A percentile compares a stretch with the other conserved stretches of the same genome.
Evolutionary conservation across 202 grass and related monocot species (phyloP).

Genomic region (Digitaria exilis): DNA sequence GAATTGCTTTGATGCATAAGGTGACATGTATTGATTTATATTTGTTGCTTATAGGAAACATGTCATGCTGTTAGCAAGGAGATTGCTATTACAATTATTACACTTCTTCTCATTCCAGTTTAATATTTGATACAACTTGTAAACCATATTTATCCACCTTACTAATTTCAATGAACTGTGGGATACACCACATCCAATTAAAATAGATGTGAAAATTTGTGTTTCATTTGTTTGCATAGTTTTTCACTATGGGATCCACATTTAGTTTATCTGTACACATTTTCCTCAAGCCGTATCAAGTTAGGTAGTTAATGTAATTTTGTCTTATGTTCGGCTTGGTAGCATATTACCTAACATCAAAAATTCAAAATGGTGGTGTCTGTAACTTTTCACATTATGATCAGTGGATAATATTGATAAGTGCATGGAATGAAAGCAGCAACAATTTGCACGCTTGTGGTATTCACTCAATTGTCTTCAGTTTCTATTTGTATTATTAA

Average conservation of each 20-base stretch:
- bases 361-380: neutral
- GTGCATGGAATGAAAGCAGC: neutral
- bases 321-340: neutral
- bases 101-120: neutral
- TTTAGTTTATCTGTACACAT: too few relatives aligned
- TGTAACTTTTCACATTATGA: slow-evolving; percentile 2
- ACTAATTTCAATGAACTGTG: neutral
- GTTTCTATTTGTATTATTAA: slow-evolving; percentile 25
- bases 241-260: neutral
- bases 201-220: neutral
- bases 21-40: neutral
- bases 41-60: neutral
- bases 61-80: neutral
- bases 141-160: neutral
- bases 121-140: neutral
- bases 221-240: slow-evolving; percentile 12
- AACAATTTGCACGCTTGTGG: neutral
- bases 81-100: neutral
- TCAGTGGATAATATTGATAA: neutral
- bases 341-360: neutral
- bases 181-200: neutral
- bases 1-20: slow-evolving; percentile 13
- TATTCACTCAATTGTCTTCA: slow-evolving; percentile 16
- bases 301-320: neutral
- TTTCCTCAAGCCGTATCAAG: neutral